A percentile compares a stretch with the other conserved stretches of the same genome.
Evolutionary conservation across 2,329 filamentous ascomycete genomes (phyloP).

Genomic region (Microcera coccophila): DNA sequence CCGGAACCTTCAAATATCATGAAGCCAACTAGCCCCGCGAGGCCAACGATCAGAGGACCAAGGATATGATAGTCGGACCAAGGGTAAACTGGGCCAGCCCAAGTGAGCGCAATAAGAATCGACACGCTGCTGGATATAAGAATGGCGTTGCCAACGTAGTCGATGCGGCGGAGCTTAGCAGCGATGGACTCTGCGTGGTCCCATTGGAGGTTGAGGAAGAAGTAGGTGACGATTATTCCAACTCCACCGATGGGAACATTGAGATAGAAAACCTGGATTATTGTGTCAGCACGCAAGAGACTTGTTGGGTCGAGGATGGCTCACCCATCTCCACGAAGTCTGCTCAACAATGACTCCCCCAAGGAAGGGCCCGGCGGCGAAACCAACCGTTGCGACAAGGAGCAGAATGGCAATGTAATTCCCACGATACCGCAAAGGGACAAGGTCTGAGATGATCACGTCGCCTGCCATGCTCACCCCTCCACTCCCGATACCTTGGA

Average conservation of each 20-base stretch:
- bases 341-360: conserved; percentile 27
- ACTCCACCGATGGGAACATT: conserved; percentile 39
- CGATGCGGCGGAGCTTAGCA: conserved; percentile 36
- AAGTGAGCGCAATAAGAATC: conserved; percentile 43
- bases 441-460: conserved; percentile 40
- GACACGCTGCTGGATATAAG: conserved; percentile 38
- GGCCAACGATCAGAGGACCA: conserved; percentile 36
- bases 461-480: conserved; percentile 32
- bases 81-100: conserved; percentile 38
- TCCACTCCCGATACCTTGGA: conserved; percentile 42
- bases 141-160: conserved; percentile 42
- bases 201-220: conserved; percentile 38
- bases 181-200: conserved; percentile 18
- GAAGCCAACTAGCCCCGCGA: conserved; percentile 15
- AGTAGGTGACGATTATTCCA: conserved; percentile 27
- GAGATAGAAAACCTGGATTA: conserved; percentile 39
- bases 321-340: conserved; percentile 39
- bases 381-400: conserved; percentile 33
- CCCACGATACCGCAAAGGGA: conserved; percentile 45
- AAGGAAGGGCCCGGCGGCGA: conserved; percentile 32
- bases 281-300: neutral
- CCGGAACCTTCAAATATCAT: conserved; percentile 19
- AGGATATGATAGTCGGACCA: conserved; percentile 41
- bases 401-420: conserved; percentile 38
- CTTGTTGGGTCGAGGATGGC: neutral